Conservation (phyloP, 495 filamentous ascomycete species). For the Lasiosphaeria ovina region DNA sequence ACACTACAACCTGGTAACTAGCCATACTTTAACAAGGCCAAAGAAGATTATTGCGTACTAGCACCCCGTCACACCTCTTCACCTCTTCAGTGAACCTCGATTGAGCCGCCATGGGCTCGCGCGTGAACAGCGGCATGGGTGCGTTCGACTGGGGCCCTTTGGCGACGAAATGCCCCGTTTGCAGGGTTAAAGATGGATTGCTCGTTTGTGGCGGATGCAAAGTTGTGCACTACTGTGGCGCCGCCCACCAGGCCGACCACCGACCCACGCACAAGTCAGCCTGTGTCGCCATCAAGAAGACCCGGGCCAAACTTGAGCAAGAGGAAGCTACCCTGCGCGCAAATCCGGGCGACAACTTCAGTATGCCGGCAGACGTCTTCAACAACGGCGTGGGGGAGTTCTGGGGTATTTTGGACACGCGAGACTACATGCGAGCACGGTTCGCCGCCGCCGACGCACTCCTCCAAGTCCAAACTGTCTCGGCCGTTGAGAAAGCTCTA, state of each 20-base stretch:
- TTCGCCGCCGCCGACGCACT: constrained; percentile 31
- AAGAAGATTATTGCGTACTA: no score
- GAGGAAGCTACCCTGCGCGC: constrained; percentile 39
- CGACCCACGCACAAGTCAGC: constrained; percentile 38
- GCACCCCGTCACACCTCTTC: no score
- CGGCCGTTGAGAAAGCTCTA: constrained; percentile 33
- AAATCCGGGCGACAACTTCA: neutral
- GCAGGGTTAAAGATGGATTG: neutral
- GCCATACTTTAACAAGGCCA: no score
- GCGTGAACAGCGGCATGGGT: no score
- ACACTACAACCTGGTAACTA: no score
- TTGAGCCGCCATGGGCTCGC: no score
- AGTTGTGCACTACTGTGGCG: constrained; percentile 46
- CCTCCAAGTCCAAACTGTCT: constrained; percentile 27
- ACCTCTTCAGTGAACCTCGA: no score
- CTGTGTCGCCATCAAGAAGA: constrained; percentile 41
- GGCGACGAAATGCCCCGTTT: constrained; percentile 5
- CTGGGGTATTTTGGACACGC: constrained; percentile 24
- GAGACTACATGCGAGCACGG: constrained; percentile 43
- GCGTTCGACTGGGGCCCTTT: neutral
- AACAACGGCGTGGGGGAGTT: constrained; percentile 8
- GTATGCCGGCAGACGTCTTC: constrained; percentile 8
- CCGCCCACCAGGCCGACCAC: constrained; percentile 43
- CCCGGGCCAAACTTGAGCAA: constrained; percentile 21
- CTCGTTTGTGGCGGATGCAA: constrained; percentile 42